phyloP scores from a whole-genome alignment of 2,329 filamentous ascomycete genomes.

The Colletotrichum phormii region DNA sequence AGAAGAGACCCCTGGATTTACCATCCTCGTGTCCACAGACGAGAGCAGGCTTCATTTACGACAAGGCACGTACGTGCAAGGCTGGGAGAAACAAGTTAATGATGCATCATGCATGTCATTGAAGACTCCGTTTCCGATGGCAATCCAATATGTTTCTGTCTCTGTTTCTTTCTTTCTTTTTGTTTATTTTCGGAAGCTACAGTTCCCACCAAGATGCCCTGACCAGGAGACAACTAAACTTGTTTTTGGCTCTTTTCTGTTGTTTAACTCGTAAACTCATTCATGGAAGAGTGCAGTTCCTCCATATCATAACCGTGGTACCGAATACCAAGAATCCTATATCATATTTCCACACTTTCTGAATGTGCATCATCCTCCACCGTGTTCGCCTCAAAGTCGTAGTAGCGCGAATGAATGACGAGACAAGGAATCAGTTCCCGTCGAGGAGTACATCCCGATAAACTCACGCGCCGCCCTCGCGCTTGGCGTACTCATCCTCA shows the following conservation, averaged over 20 bases:
- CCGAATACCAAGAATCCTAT: neutral
- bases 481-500: constrained; percentile 73
- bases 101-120: neutral
- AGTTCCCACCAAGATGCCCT: neutral
- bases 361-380: neutral
- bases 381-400: neutral
- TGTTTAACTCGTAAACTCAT: constrained; percentile 10
- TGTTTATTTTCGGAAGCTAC: constrained; percentile 16
- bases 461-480: constrained; percentile 68
- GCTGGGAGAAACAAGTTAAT: constrained; percentile 12
- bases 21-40: constrained; percentile 11
- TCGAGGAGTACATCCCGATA: neutral
- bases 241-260: neutral
- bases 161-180: neutral
- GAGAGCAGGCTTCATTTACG: neutral
- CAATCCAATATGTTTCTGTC: neutral
- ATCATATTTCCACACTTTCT: constrained; percentile 5
- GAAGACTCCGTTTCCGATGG: too few relatives aligned
- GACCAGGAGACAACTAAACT: neutral
- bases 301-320: neutral
- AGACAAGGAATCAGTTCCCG: neutral
- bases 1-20: neutral
- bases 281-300: constrained; percentile 4
- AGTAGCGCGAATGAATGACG: neutral
- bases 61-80: too few relatives aligned